Evolutionary conservation across 2,329 filamentous ascomycete species (phyloP).

Genomic region (Nothomitra cinnamomea): DNA sequence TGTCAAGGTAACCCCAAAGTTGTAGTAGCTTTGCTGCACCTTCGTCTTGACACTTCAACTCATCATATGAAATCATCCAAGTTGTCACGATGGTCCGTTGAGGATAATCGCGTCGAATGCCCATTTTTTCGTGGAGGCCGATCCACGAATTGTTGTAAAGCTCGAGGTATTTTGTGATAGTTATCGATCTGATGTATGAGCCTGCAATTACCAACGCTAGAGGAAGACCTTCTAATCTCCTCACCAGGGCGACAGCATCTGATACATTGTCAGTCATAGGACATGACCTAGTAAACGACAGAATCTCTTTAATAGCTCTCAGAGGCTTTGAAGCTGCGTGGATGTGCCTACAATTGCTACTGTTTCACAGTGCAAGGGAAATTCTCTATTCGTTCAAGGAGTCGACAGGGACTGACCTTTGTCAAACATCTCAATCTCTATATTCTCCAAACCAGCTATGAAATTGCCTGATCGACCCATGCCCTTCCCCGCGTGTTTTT

Average conservation of each 20-base stretch:
- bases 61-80: constrained; percentile 11
- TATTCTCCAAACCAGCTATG: constrained; percentile 5
- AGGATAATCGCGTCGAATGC: constrained; percentile 8
- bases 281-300: not conserved
- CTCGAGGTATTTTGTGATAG: constrained; percentile 8
- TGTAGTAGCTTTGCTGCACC: constrained; percentile 12
- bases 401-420: not conserved
- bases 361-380: not conserved
- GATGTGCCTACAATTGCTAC: not conserved
- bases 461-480: constrained; percentile 11
- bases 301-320: constrained; percentile 1
- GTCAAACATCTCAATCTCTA: constrained; percentile 7
- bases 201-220: not conserved
- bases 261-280: not conserved
- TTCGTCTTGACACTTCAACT: constrained; percentile 8
- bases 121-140: constrained; percentile 6
- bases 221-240: constrained; percentile 1
- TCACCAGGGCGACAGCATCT: not conserved
- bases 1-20: constrained; percentile 14
- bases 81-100: constrained; percentile 11
- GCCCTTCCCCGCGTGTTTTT: constrained; percentile 13
- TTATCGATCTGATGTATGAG: constrained; percentile 3
- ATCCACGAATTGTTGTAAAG: constrained; percentile 10
- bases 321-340: not conserved
- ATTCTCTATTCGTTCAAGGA: too few species aligned